Conservation (phyloP, 306 rosid species). For the Fragaria ananassa region DNA sequence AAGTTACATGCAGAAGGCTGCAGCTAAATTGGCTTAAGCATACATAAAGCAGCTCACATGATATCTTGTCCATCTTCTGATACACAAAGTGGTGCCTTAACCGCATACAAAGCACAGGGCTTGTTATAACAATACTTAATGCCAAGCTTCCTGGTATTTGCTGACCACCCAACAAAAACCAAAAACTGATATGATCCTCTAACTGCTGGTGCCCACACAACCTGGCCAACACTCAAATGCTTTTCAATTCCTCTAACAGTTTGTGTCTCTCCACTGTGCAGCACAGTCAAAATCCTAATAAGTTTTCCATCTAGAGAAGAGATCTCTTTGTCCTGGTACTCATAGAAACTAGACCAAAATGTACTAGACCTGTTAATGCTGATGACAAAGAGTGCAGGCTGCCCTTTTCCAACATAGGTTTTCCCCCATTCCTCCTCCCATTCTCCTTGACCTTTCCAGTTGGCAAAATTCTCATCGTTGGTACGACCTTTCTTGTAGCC, state of each 20-base stretch:
- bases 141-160: slow-evolving; percentile 67
- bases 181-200: slow-evolving; percentile 47
- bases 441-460: slow-evolving; percentile 84
- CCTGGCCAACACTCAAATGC: slow-evolving; percentile 81
- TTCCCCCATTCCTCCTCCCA: slow-evolving; percentile 99
- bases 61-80: slow-evolving; percentile 40
- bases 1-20: slow-evolving; percentile 8
- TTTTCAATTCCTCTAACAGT: slow-evolving; percentile 60
- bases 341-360: slow-evolving; percentile 4
- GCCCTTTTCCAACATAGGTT: slow-evolving; percentile 73
- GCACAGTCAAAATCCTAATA: slow-evolving; percentile 10
- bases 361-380: slow-evolving; percentile 46
- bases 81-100: slow-evolving; percentile 38
- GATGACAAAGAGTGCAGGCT: slow-evolving; percentile 70
- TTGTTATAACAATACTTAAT: slow-evolving; percentile 77
- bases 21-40: slow-evolving; percentile 3
- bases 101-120: slow-evolving; percentile 66
- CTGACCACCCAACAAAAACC: slow-evolving; percentile 87
- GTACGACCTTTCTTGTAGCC: slow-evolving; percentile 56
- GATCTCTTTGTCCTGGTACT: slow-evolving; percentile 19
- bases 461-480: slow-evolving; percentile 42
- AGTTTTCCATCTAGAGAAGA: slow-evolving; percentile 1
- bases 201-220: slow-evolving; percentile 67
- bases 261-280: slow-evolving; percentile 60
- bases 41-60: slow-evolving; percentile 45